phyloP scores from a whole-genome alignment of 176 grass and related monocot species.

The Ampelocalamus luodianensis region DNA sequence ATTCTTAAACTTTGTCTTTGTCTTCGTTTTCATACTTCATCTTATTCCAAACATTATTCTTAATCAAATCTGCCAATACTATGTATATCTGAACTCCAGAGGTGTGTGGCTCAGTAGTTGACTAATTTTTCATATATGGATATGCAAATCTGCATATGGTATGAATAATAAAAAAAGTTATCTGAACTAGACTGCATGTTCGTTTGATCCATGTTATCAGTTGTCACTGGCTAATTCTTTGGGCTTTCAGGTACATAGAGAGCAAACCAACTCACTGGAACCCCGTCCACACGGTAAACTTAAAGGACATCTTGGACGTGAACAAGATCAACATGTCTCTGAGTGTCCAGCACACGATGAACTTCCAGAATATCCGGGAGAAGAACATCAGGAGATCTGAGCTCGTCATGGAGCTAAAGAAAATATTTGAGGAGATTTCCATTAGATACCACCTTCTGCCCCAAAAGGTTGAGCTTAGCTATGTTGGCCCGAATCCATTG shows the following conservation, averaged over 20 bases:
- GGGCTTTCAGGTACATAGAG: constrained; percentile 77
- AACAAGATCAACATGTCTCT: constrained; percentile 93
- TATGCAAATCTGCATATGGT: background rate
- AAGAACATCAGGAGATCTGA: constrained; percentile 80
- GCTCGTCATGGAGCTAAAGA: constrained; percentile 84
- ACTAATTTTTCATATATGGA: background rate
- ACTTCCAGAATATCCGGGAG: constrained; percentile 88
- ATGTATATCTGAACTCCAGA: background rate
- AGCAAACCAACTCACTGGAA: constrained; percentile 89
- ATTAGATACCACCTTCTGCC: constrained; percentile 71
- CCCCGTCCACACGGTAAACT: constrained; percentile 66
- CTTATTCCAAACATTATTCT: background rate
- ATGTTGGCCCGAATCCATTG: constrained; percentile 50
- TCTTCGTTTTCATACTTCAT: background rate
- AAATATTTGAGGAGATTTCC: constrained; percentile 80
- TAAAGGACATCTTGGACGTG: constrained; percentile 81
- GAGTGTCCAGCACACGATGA: constrained; percentile 83
- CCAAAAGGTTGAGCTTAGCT: constrained; percentile 74
- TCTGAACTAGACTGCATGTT: background rate
- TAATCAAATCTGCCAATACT: background rate
- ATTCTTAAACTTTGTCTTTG: background rate
- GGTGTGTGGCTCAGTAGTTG: background rate
- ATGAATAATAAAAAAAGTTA: background rate
- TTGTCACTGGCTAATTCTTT: background rate
- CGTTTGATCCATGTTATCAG: background rate